Percentiles rank a stretch among this genome's conserved stretches.
Conservation (phyloP, 2,329 filamentous ascomycete genomes). For the Scleromitrula shiraiana region DNA sequence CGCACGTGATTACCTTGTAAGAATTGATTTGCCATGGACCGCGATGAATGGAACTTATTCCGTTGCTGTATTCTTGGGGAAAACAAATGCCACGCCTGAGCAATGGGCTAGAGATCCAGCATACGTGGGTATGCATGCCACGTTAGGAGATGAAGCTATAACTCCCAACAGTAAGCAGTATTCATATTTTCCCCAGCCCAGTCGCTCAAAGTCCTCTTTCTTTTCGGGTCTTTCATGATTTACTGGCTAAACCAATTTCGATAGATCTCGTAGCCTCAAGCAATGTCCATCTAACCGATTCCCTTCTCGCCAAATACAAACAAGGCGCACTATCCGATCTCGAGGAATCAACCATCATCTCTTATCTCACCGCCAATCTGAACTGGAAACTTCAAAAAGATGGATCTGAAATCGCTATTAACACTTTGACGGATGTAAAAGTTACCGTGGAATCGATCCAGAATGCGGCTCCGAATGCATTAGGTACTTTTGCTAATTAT, state of each 20-base stretch:
- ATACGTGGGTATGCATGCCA: constrained; percentile 7
- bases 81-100: constrained; percentile 21
- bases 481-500: constrained; percentile 2
- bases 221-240: no score
- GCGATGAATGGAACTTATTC: constrained; percentile 27
- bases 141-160: background rate
- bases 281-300: constrained; percentile 31
- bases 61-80: constrained; percentile 30
- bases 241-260: background rate
- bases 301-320: constrained; percentile 25
- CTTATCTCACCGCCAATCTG: constrained; percentile 22
- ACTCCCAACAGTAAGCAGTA: background rate
- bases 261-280: constrained; percentile 27
- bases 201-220: no score
- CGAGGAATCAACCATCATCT: constrained; percentile 22
- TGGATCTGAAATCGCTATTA: constrained; percentile 1
- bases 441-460: constrained; percentile 2
- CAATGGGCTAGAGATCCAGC: constrained; percentile 8
- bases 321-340: constrained; percentile 22
- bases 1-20: constrained; percentile 29
- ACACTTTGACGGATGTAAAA: background rate
- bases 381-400: constrained; percentile 16
- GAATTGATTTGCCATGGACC: constrained; percentile 27
- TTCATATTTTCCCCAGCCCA: background rate
- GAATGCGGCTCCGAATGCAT: background rate